Conservation (phyloP, 2,329 filamentous ascomycete species). For the Paracoccidioides lutzii region DNA sequence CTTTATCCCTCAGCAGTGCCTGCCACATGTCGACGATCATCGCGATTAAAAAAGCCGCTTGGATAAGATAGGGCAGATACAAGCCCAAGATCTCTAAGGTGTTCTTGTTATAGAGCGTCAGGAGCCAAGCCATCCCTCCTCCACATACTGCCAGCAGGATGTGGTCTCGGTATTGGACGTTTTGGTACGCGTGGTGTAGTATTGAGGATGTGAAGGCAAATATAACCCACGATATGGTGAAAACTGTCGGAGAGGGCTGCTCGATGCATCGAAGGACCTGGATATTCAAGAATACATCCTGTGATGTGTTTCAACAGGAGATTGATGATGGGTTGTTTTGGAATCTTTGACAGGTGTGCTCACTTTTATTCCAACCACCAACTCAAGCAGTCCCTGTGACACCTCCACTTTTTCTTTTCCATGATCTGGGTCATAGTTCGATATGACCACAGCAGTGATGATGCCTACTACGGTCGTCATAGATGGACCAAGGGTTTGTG, state of each 20-base stretch:
- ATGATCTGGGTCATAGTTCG: neutral
- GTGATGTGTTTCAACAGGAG: neutral
- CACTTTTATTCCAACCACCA: neutral
- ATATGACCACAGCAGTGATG: neutral
- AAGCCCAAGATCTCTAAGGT: neutral
- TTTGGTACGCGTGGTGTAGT: neutral
- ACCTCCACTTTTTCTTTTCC: neutral
- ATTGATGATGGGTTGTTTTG: neutral
- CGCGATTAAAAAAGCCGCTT: neutral
- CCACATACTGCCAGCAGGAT: neutral
- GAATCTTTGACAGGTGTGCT: neutral
- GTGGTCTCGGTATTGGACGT: neutral
- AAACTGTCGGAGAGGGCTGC: neutral
- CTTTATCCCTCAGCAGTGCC: neutral
- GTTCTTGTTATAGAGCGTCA: neutral
- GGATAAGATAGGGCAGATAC: neutral
- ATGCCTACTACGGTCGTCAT: neutral
- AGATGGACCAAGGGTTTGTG: neutral
- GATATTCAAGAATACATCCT: neutral
- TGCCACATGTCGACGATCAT: neutral
- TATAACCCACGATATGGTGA: neutral
- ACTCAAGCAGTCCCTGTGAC: neutral
- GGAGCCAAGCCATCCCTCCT: neutral
- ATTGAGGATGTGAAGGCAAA: neutral
- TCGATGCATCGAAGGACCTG: neutral